A percentile compares a stretch with the other conserved stretches of the same genome.
These are phyloP conservation scores for Solioccasus polychromus DNA, from an alignment of 768 basidiomycete species.

Conservation along the genomic window DNA sequence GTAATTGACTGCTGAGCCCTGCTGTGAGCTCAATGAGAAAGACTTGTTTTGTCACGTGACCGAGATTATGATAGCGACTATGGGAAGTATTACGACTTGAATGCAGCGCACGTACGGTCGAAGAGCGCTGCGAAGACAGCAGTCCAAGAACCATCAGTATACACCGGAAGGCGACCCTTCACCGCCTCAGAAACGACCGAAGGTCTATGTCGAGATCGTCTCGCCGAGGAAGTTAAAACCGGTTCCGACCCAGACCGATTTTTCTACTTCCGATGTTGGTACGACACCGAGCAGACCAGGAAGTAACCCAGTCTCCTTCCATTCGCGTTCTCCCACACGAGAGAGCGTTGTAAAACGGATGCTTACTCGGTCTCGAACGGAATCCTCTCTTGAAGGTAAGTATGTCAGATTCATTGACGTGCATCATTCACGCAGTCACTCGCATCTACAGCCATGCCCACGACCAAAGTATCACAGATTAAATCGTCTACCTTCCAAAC, in stretches of 20 bases:
- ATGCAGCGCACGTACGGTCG: slow-evolving; percentile 39
- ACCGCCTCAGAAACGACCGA: slow-evolving; percentile 31
- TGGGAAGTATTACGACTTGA: not conserved
- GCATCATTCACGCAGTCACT: not conserved
- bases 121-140: slow-evolving; percentile 17
- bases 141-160: not conserved
- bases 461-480: not conserved
- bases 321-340: slow-evolving; percentile 35
- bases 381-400: slow-evolving; percentile 43
- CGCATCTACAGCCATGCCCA: slow-evolving; percentile 4
- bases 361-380: slow-evolving; percentile 67
- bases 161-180: slow-evolving; percentile 4
- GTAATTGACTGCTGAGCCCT: too few species aligned
- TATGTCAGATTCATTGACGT: not conserved
- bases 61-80: too few species aligned
- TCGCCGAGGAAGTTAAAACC: slow-evolving; percentile 2
- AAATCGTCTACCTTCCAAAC: slow-evolving; percentile 27
- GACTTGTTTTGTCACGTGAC: too few species aligned
- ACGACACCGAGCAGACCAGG: slow-evolving; percentile 19
- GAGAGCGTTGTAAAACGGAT: slow-evolving; percentile 60
- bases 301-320: slow-evolving; percentile 44
- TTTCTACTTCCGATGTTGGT: slow-evolving; percentile 1
- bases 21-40: too few species aligned
- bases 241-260: not conserved
- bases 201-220: slow-evolving; percentile 31